Conservation (phyloP, 768 basidiomycete genomes). For the Auriscalpium vulgare region DNA sequence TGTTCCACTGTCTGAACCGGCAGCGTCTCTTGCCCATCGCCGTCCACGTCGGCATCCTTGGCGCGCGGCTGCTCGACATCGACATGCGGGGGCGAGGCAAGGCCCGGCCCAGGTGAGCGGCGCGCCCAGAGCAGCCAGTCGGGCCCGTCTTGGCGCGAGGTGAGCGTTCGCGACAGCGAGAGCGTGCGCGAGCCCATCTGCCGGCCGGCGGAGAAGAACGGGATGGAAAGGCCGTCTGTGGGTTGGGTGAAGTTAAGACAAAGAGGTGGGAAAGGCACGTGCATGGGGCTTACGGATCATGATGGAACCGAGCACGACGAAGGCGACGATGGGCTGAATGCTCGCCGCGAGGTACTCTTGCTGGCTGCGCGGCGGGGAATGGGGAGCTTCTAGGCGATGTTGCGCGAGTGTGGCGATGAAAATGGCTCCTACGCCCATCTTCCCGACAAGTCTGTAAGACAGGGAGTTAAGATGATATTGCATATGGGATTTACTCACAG, state of each 20-base stretch:
- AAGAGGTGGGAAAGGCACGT: neutral
- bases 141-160: neutral
- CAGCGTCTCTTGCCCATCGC: neutral
- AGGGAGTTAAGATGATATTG: neutral
- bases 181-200: neutral
- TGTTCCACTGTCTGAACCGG: neutral
- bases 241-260: neutral
- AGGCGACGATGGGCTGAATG: constrained; percentile 80
- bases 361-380: constrained; percentile 54
- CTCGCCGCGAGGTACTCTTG: constrained; percentile 64
- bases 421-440: constrained; percentile 91
- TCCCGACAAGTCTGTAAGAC: constrained; percentile 3
- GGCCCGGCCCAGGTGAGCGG: neutral
- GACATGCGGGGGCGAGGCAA: neutral
- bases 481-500: constrained; percentile 30
- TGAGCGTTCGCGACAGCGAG: neutral
- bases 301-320: constrained; percentile 83
- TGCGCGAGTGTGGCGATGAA: constrained; percentile 78
- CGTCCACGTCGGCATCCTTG: neutral
- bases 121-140: constrained; percentile 16
- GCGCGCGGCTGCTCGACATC: neutral
- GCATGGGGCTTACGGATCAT: constrained; percentile 52
- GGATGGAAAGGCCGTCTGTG: constrained; percentile 41
- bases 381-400: constrained; percentile 48
- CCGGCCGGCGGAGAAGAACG: constrained; percentile 36